Evolutionary conservation across 1,139 yeast genomes (phyloP), one percentile per base, ranked within the genome.

Genomic region (Ogataea hybrid): DNA sequence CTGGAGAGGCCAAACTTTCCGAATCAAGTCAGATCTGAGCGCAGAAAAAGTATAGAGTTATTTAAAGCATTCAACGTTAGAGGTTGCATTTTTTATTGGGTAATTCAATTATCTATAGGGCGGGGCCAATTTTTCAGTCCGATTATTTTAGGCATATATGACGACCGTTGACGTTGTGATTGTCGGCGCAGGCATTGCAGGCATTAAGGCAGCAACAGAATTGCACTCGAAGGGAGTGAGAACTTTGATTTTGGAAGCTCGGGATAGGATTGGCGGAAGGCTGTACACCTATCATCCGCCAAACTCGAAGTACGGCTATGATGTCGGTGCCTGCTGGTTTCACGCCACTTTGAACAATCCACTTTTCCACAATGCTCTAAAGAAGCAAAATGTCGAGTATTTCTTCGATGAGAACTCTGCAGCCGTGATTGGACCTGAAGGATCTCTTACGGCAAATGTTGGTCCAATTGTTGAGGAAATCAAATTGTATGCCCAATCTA

Each of bases 291-390:
- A 65, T 39, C 38, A 49, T n/a, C 54, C 53, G 5, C 43, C 46
- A 25, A 47, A 41, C 15, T 47, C 59, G 11, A 63, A 65, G 33
- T 39, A 49, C 20, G 42, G 54, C 9, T 82, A 82, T 56, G 96
- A 87, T 59, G 53, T 85, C 16, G 96, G 96, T 0, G 95, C 94
- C 0, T 75, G 88, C 12, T 87, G 96, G 96, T 82, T 83, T 57
- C 96, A 87, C 58, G 92, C 85, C 48, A 75, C 86, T 0, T 64
- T 83, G 37, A 70, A 72, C 41, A 86, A 87, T 54, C 72, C 73
- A 3, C 68, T 84, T 7, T 85, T 79, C 51, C 71, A 74, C 46
- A 81, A 79, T 27, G 54, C 68, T 34, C 49, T 52, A 6, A 61
- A 50, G 3, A 46, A 50, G 25, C 47, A 52, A 28, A 68, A 70